Percentiles rank a stretch among this genome's conserved stretches.
Conservation (phyloP, 2,329 filamentous ascomycete species). For the Kalaharituber pfeilii region DNA sequence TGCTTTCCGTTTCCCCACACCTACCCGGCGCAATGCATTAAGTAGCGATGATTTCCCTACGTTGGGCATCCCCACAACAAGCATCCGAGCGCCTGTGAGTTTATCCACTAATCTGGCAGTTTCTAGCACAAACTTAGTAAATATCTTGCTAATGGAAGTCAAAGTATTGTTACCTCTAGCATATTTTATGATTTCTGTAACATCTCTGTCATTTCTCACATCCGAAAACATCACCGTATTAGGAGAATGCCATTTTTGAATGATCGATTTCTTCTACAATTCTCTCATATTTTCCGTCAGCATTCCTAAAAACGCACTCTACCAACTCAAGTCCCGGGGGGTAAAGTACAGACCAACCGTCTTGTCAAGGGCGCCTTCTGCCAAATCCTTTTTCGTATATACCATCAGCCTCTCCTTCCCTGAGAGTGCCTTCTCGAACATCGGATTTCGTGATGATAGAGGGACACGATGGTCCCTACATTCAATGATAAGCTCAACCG, state of each 20-base stretch:
- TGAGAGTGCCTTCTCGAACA: conserved; percentile 63
- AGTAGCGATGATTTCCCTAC: conserved; percentile 92
- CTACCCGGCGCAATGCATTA: conserved; percentile 59
- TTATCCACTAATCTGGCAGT: conserved; percentile 29
- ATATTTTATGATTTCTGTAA: conserved; percentile 28
- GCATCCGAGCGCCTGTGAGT: conserved; percentile 64
- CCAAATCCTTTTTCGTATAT: conserved; percentile 79
- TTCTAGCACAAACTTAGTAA: conserved; percentile 8
- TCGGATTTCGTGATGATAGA: conserved; percentile 71
- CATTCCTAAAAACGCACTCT: too few relatives aligned
- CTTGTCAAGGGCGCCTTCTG: conserved; percentile 25
- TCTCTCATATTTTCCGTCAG: not conserved
- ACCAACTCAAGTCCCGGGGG: too few relatives aligned
- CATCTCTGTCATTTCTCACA: conserved; percentile 32
- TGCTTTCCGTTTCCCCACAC: conserved; percentile 49
- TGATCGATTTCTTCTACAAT: conserved; percentile 33
- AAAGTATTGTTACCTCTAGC: conserved; percentile 14
- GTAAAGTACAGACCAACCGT: conserved; percentile 28
- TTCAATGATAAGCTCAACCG: conserved; percentile 78
- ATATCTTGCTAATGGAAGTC: not conserved
- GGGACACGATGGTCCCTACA: conserved; percentile 88
- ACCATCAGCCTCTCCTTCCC: conserved; percentile 62
- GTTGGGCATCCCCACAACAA: conserved; percentile 96
- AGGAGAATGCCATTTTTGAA: conserved; percentile 38
- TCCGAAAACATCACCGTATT: conserved; percentile 37